Evolutionary conservation across 2,329 filamentous ascomycete genomes (phyloP), one percentile per base, ranked within the genome.

Genomic region (Curvularia eragrostidis): DNA sequence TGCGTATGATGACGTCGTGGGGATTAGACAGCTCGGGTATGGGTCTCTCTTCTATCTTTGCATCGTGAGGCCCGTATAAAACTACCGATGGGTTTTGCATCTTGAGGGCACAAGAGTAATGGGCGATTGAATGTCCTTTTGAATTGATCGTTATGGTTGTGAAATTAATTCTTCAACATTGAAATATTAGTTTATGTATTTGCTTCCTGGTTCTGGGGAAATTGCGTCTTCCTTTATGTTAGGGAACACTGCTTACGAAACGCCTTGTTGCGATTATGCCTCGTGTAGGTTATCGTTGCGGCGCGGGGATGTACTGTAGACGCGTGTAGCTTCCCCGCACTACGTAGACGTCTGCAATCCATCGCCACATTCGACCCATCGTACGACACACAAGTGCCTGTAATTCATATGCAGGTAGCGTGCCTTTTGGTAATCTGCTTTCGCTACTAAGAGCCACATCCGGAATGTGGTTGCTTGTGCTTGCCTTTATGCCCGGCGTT

Each of bases 1-100:
- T 78, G n/a, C 76, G 75, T 8, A 82, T 68, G 24, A 82, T 71
- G 18, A 81, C 76, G 61, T 81, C 79, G 53, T 77, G 67, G 0
- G 74, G 69, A 12, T 77, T 66, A 7, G 68, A 55, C 5, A 80
- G 66, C 3, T 63, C 57, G 2, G 80, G 79, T 1, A 79, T 63
- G 0, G 76, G 73, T 7, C 61, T 69, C 50, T 81, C 75, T 63
- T 79, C 74, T 23, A 79, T 67, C 39, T 69, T 71, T 5, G 76
- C 77, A 36, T 75, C 70, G 18, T 72, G 68, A 0, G 79, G 65
- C 2, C 73, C 75, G 53, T 80, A 79, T 1, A 82, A 72, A 2
- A 81, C 67, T 46, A 78, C 76, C 0, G 78, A 79, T 2, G 77
- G 79, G 55, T 81, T 81, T 54, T 74, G 61, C 67, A 72, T 72